Base-by-base conservation (phyloP, 108 stramenopile genomes). In the Nitzschia sp. region DNA sequence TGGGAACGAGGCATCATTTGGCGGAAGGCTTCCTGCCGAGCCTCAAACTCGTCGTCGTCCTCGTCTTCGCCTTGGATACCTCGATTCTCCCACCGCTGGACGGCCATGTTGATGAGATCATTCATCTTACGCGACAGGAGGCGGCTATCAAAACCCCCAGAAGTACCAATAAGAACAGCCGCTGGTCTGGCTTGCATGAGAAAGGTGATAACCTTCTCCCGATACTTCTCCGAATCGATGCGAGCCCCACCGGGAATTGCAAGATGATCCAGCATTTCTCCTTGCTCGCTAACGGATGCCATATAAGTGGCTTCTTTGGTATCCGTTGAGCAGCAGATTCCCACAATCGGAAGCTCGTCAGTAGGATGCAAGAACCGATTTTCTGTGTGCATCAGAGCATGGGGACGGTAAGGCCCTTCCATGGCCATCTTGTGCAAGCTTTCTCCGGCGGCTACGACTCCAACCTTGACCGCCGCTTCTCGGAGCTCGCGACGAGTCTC, bases 351-450 rank as follows among this genome's bases (percentile, higher is more conserved):
- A 34, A 92, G 76, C 49, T 95, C 91, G n/a, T 84, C 89, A 9
- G 92, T 93, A 9, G 87, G 90, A 38, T 84, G 68, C 18, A 93
- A 65, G 68, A 92, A 92, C 26, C 90, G 82, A 79, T 89, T 93
- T 59, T 90, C 88, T 24, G 71, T 59, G 34, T 85, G 83, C 15
- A 82, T 46, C 54, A 88, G 64, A 45, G 80, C 75, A 18, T 86
- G 79, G n/a, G 92, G 92, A 31, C 90, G 87, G 66, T 90, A 86
- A 17, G 95, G 95, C 31, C 95, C 95, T 72, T 89, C 90, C 89
- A 95, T 92, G 47, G 95, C 92, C 87, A 95, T 85, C 53, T 74
- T 57, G 30, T 75, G 77, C 15, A 95, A 77, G 63, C 78, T 86
- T 54, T 85, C 83, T 29, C 82, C 85, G 28, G 95, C 90, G 45